Base-by-base conservation (phyloP, 1,284 basidiomycete species). In the Moniliophthora roreri region DNA sequence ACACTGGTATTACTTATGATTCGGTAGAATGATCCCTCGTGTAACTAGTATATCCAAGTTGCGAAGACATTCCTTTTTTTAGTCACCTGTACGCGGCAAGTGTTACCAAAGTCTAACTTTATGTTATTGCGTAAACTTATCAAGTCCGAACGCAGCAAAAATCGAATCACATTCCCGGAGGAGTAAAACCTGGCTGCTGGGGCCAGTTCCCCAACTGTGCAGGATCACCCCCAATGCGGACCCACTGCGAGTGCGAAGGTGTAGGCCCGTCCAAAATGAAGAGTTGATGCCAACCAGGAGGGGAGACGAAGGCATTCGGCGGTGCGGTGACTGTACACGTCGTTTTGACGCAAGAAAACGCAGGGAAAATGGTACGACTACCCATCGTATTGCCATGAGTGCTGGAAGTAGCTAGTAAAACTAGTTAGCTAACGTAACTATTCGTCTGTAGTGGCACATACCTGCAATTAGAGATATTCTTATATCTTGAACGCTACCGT, bases 311-410 rank as follows among this genome's bases (percentile, higher is more conserved):
- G 15, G 69, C 64, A 50, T 78, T 76, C 0, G 81, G 80, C 0
- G 82, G 83, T 0, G 77, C 80, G 1, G 69, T 73, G 57, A 85
- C 72, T 0, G 71, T 75, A 46, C 81, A 79, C 10, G 67, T 69
- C 52, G 67, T 78, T 7, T 78, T 79, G 2, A 61, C 41, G 63
- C 80, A 82, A 0, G 71, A 63, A 63, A 82, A 80, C 13, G 60
- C 69, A 1, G 80, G 81, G 68, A 82, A 82, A 55, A 82, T 60
- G 2, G 77, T 76, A 26, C 80, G 71, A n/a, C 71, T 71, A 11
- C 78, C 79, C 78, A 82, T 81, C 16, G 74, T 69, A 55, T 81
- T 82, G 4, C 80, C 80, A 53, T 82, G 81, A 0, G 80, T 82
- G 57, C 76, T 80, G 20, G 80, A 80, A 1, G 76, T 72, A 0